These are phyloP conservation scores for Nannochloris sp. DNA, from an alignment of 139 green algal genomes.

Conservation along the genomic window DNA sequence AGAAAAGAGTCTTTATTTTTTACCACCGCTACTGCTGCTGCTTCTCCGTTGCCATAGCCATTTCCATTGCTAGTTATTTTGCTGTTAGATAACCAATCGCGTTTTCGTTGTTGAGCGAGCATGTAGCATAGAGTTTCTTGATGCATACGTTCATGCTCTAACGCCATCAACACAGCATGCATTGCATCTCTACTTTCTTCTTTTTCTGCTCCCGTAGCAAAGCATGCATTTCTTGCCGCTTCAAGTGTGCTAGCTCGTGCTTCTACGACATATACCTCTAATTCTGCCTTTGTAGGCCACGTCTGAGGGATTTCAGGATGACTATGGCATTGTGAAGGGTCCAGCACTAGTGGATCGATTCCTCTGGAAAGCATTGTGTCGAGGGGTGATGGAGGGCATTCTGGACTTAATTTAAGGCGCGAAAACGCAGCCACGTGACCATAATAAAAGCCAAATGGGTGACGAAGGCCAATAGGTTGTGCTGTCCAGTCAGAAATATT, in stretches of 20 bases:
- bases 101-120: constrained; percentile 36
- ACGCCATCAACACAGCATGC: constrained; percentile 22
- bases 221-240: no score
- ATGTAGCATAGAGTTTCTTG: constrained; percentile 61
- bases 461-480: constrained; percentile 50
- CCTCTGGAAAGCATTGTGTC: constrained; percentile 49
- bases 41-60: no score
- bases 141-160: constrained; percentile 56
- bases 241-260: no score
- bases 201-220: no score
- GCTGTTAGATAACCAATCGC: no score
- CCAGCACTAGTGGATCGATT: constrained; percentile 48
- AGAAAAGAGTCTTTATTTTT: neutral
- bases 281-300: constrained; percentile 32
- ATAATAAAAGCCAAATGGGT: constrained; percentile 42
- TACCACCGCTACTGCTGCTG: no score
- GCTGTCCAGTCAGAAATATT: constrained; percentile 35
- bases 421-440: constrained; percentile 35
- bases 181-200: constrained; percentile 3
- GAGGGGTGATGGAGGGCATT: neutral
- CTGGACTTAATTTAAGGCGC: constrained; percentile 14
- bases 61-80: no score
- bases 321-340: constrained; percentile 46
- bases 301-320: constrained; percentile 33
- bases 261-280: constrained; percentile 26